A percentile compares a stretch with the other conserved stretches of the same genome.
These are phyloP conservation scores for Nothopassalora personata DNA, from an alignment of 2,329 filamentous ascomycete species.

Conservation along the genomic window DNA sequence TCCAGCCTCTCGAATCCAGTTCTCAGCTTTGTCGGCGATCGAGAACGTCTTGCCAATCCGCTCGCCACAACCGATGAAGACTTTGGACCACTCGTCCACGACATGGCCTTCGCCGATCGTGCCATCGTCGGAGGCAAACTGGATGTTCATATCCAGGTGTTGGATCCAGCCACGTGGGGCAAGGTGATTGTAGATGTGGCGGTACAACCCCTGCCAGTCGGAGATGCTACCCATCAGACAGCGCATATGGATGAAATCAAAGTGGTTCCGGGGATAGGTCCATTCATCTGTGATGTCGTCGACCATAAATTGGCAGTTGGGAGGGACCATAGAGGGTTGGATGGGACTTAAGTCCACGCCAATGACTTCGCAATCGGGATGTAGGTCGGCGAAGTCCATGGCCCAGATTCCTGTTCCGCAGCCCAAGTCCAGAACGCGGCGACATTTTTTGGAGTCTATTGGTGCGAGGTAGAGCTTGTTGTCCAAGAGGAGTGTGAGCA, in stretches of 20 bases:
- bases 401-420: conserved; percentile 6
- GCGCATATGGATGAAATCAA: conserved; percentile 5
- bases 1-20: conserved; percentile 4
- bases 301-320: conserved; percentile 6
- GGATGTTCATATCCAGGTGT: conserved; percentile 3
- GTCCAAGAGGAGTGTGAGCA: conserved; percentile 7
- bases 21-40: neutral
- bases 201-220: conserved; percentile 1
- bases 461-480: conserved; percentile 5
- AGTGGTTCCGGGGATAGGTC: conserved; percentile 1
- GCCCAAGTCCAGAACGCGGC: conserved; percentile 4
- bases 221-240: conserved; percentile 1
- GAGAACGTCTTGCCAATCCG: conserved; percentile 4
- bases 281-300: conserved; percentile 1
- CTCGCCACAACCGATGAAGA: conserved; percentile 5
- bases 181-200: neutral
- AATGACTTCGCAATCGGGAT: neutral
- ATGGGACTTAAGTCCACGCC: conserved; percentile 3
- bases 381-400: conserved; percentile 1
- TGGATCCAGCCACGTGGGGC: neutral
- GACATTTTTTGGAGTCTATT: neutral
- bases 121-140: neutral
- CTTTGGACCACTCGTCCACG: neutral
- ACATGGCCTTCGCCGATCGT: neutral
- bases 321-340: neutral